A percentile compares a stretch with the other conserved stretches of the same genome.
Evolutionary conservation across 345 rosid genomes (phyloP).

Genomic region (Boechera stricta): DNA sequence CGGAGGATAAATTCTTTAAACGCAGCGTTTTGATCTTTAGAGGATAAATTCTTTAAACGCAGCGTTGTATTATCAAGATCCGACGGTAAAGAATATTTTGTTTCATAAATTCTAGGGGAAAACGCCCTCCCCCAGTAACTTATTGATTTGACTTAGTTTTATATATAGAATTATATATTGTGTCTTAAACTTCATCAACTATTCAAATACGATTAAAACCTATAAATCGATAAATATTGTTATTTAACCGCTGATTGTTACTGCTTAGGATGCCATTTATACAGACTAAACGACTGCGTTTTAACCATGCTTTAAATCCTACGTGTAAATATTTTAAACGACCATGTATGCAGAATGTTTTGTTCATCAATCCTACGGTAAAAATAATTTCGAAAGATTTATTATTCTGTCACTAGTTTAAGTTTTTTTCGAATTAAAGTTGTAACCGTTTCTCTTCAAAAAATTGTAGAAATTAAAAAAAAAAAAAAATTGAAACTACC

Average conservation of each 20-base stretch:
- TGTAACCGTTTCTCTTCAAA: background rate
- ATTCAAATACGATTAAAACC: too few species aligned
- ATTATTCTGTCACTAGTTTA: background rate
- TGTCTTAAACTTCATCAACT: too few species aligned
- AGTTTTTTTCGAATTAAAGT: background rate
- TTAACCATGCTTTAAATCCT: too few species aligned
- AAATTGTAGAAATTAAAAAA: background rate
- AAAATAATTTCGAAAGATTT: background rate
- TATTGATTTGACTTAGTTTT: too few species aligned
- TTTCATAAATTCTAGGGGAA: background rate
- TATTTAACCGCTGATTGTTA: too few species aligned
- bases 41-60: background rate
- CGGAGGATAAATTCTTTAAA: background rate
- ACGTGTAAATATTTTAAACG: too few species aligned
- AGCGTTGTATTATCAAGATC: background rate
- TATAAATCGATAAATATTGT: too few species aligned
- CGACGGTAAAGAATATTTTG: background rate
- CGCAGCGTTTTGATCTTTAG: background rate
- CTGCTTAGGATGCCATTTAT: too few species aligned
- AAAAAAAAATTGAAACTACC: background rate
- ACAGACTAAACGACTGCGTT: too few species aligned
- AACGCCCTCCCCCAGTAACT: too few species aligned
- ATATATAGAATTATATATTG: too few species aligned
- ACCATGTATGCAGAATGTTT: background rate
- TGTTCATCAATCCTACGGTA: background rate